A percentile compares a stretch with the other conserved stretches of the same genome.
Conservation (phyloP, 257 asterid genomes). For the Eucommia ulmoides region DNA sequence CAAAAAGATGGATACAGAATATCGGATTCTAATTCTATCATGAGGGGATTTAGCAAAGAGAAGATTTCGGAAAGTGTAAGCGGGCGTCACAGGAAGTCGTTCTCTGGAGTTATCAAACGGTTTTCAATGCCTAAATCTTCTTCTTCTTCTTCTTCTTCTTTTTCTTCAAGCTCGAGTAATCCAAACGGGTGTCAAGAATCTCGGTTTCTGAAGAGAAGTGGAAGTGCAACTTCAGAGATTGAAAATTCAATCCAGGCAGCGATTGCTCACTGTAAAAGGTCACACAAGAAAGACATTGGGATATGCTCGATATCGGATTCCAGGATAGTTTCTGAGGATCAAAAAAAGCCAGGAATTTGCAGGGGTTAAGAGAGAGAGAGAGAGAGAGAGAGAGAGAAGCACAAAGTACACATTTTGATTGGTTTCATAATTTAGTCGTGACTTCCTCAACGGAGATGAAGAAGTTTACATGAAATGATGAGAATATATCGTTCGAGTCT, state of each 20-base stretch:
- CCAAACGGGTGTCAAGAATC: constrained; percentile 22
- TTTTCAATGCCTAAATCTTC: constrained; percentile 32
- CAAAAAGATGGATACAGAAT: constrained; percentile 11
- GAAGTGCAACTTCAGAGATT: constrained; percentile 29
- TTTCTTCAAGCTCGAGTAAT: constrained; percentile 23
- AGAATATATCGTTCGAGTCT: too few relatives aligned
- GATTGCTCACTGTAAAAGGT: constrained; percentile 70
- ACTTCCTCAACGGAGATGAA: too few relatives aligned
- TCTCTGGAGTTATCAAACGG: constrained; percentile 63
- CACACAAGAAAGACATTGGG: background rate
- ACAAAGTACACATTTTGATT: constrained; percentile 1
- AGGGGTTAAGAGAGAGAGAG: background rate
- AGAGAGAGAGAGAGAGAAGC: background rate
- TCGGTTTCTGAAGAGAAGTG: constrained; percentile 33
- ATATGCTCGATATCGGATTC: background rate
- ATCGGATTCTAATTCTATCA: background rate
- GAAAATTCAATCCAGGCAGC: constrained; percentile 87
- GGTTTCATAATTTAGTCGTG: too few relatives aligned
- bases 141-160: constrained; percentile 16
- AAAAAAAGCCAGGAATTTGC: background rate
- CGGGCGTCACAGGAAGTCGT: constrained; percentile 57
- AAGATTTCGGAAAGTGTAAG: constrained; percentile 10
- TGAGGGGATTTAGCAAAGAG: constrained; percentile 15
- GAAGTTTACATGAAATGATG: too few relatives aligned
- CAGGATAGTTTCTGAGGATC: background rate